Conservation (phyloP, 2,329 filamentous ascomycete genomes). For the Zasmidium angulare region DNA sequence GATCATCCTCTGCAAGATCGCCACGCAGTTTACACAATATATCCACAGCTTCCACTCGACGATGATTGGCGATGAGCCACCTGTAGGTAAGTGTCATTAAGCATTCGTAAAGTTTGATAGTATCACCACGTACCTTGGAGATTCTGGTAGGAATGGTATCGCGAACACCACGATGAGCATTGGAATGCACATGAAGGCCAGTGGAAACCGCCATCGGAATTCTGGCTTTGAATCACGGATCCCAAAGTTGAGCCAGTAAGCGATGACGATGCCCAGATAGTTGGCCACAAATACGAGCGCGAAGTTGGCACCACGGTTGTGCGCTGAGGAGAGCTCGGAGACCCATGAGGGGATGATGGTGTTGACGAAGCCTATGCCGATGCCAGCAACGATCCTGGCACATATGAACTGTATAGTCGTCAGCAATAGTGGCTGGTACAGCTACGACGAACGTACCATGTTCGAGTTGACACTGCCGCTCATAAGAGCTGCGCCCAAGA, state of each 20-base stretch:
- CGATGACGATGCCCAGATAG: slow-evolving; percentile 48
- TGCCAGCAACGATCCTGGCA: slow-evolving; percentile 33
- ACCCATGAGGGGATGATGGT: slow-evolving; percentile 31
- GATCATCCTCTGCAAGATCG: slow-evolving; percentile 37
- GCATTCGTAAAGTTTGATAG: neutral
- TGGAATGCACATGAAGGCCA: slow-evolving; percentile 33
- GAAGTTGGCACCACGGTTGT: slow-evolving; percentile 12
- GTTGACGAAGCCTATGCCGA: slow-evolving; percentile 36
- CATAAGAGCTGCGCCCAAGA: slow-evolving; percentile 30
- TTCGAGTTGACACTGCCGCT: slow-evolving; percentile 23
- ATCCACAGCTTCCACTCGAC: slow-evolving; percentile 35
- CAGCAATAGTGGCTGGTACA: neutral
- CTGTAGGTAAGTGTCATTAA: slow-evolving; percentile 8
- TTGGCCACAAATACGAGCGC: slow-evolving; percentile 51
- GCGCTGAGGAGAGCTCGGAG: slow-evolving; percentile 21
- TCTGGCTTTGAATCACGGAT: slow-evolving; percentile 8
- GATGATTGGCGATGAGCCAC: slow-evolving; percentile 41
- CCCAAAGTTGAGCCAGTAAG: slow-evolving; percentile 26
- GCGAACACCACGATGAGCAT: slow-evolving; percentile 26
- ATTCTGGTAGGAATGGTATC: slow-evolving; percentile 11
- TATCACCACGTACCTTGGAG: neutral
- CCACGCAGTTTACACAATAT: slow-evolving; percentile 37
- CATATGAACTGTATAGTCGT: slow-evolving; percentile 25
- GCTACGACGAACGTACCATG: slow-evolving; percentile 17
- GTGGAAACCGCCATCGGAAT: slow-evolving; percentile 29